phyloP scores from a whole-genome alignment of 2,329 filamentous ascomycete species.

The Penicillium sp. region DNA sequence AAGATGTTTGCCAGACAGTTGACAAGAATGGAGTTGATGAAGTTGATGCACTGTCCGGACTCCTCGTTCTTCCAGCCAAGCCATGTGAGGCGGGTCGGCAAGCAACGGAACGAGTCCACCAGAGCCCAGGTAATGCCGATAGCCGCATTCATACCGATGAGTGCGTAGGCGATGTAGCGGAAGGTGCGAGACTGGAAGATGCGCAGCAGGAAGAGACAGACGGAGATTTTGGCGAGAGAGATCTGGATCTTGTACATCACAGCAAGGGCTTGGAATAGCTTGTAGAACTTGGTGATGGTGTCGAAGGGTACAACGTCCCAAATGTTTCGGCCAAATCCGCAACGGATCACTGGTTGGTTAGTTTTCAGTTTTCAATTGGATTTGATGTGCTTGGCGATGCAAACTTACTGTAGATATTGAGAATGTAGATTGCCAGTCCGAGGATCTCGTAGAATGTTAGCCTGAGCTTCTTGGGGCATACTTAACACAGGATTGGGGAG shows the following conservation, averaged over 20 bases:
- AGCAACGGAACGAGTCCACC: conserved; percentile 20
- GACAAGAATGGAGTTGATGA: conserved; percentile 18
- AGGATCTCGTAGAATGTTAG: conserved; percentile 4
- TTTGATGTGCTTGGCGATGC: background rate
- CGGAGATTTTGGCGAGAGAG: conserved; percentile 19
- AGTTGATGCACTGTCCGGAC: conserved; percentile 20
- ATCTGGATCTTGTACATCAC: conserved; percentile 23
- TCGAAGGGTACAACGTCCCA: conserved; percentile 21
- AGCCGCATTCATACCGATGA: conserved; percentile 18
- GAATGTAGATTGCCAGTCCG: conserved; percentile 11
- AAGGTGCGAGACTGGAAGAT: conserved; percentile 22
- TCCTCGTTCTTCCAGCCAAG: conserved; percentile 19
- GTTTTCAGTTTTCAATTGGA: background rate
- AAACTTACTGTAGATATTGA: conserved; percentile 13
- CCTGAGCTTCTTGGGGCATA: background rate
- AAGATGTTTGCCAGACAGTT: conserved; percentile 25
- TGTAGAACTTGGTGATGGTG: conserved; percentile 17
- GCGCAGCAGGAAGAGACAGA: conserved; percentile 23
- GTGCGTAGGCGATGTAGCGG: conserved; percentile 18
- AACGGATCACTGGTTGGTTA: conserved; percentile 12
- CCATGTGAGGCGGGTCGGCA: conserved; percentile 20
- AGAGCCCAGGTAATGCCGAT: conserved; percentile 21
- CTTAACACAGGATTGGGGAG: background rate
- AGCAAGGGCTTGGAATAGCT: conserved; percentile 20
- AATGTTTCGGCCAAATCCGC: conserved; percentile 23